phyloP scores from a whole-genome alignment of 2,329 filamentous ascomycete genomes.

The Thielaviopsis populi region DNA sequence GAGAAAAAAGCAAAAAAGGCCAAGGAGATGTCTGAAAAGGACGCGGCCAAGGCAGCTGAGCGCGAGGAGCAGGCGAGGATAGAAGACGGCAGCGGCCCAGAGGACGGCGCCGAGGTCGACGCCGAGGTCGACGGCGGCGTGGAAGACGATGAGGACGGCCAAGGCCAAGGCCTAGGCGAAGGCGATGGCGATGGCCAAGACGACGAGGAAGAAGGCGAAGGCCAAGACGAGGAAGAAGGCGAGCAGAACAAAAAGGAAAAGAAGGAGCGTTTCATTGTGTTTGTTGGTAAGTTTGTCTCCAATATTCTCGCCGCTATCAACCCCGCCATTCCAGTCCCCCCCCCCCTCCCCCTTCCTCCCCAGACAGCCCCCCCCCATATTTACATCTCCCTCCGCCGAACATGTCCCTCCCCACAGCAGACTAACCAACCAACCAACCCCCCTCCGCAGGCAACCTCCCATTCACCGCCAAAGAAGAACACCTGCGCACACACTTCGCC shows the following conservation, averaged over 20 bases:
- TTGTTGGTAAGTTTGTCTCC: constrained; percentile 43
- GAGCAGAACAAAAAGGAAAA: constrained; percentile 20
- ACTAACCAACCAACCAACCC: constrained; percentile 19
- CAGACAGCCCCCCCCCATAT: no score
- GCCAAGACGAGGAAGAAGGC: constrained; percentile 22
- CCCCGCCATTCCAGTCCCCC: constrained; percentile 15
- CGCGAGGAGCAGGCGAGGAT: constrained; percentile 19
- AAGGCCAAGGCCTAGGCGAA: no score
- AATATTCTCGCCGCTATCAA: neutral
- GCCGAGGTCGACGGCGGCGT: constrained; percentile 17
- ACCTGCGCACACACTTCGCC: constrained; percentile 61
- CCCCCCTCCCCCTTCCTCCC: constrained; percentile 7
- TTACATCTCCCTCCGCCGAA: no score
- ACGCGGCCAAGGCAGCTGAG: constrained; percentile 19
- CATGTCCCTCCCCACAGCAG: constrained; percentile 20
- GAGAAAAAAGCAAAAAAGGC: constrained; percentile 23
- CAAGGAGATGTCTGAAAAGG: constrained; percentile 24
- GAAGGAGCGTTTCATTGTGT: constrained; percentile 55
- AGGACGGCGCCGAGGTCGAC: constrained; percentile 18
- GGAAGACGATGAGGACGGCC: constrained; percentile 20
- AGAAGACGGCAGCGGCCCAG: constrained; percentile 18
- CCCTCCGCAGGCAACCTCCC: constrained; percentile 60
- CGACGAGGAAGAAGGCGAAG: constrained; percentile 19
- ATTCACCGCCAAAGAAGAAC: constrained; percentile 57
- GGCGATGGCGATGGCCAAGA: constrained; percentile 21